A percentile compares a stretch with the other conserved stretches of the same genome.
phyloP scores from a whole-genome alignment of 2,329 filamentous ascomycete species.

The Macroventuria anomochaeta region DNA sequence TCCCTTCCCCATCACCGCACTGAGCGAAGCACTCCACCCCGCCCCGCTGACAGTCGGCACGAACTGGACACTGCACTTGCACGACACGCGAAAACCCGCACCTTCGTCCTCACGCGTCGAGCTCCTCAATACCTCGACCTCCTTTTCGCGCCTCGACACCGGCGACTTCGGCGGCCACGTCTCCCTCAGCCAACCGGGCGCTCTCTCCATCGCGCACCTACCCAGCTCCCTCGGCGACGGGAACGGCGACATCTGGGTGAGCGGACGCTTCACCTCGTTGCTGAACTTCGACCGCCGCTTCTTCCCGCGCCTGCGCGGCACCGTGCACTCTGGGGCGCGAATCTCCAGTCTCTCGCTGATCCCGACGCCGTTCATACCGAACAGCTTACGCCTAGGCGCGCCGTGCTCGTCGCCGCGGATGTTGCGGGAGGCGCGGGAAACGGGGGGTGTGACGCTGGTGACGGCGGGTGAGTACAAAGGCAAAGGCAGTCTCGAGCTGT shows the following conservation, averaged over 20 bases:
- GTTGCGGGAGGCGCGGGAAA: conserved; percentile 61
- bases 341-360: conserved; percentile 76
- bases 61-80: conserved; percentile 78
- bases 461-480: conserved; percentile 6
- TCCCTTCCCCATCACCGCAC: conserved; percentile 80
- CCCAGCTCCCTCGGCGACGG: conserved; percentile 64
- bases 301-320: conserved; percentile 78
- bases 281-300: conserved; percentile 87
- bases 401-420: conserved; percentile 62
- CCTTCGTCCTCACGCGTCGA: conserved; percentile 31
- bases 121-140: conserved; percentile 33
- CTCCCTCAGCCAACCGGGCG: conserved; percentile 78
- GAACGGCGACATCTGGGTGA: conserved; percentile 84
- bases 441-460: conserved; percentile 53
- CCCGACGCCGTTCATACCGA: conserved; percentile 69
- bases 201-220: conserved; percentile 81
- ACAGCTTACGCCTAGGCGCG: conserved; percentile 65
- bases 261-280: conserved; percentile 86
- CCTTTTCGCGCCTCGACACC: conserved; percentile 53
- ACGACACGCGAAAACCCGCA: conserved; percentile 69
- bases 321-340: conserved; percentile 82
- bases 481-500: conserved; percentile 75
- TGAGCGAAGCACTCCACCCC: conserved; percentile 72
- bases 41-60: conserved; percentile 85
- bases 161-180: conserved; percentile 65